phyloP scores from a whole-genome alignment of 345 rosid genomes.

The Gossypioides kirkii region DNA sequence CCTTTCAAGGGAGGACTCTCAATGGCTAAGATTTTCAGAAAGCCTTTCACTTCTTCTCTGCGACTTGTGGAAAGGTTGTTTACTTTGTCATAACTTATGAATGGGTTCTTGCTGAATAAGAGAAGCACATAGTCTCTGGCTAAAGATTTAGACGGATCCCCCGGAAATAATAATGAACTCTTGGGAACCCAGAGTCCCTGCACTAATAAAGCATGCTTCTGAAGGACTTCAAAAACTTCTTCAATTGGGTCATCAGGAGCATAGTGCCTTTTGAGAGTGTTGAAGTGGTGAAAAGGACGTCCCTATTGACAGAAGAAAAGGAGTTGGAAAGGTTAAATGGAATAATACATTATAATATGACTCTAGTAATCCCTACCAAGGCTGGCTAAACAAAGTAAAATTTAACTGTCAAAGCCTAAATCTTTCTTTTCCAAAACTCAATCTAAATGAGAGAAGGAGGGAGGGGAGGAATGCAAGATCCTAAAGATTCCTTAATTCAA shows the following conservation, averaged over 20 bases:
- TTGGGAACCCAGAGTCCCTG: constrained; percentile 88
- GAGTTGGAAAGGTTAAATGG: constrained; percentile 13
- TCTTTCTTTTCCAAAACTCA: not conserved
- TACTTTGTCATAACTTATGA: constrained; percentile 25
- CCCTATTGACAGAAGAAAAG: constrained; percentile 36
- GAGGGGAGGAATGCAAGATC: not conserved
- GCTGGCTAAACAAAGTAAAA: not conserved
- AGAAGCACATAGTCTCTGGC: constrained; percentile 17
- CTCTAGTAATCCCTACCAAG: not conserved
- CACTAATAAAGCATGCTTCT: constrained; percentile 52
- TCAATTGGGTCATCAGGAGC: constrained; percentile 48
- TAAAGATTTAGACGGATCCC: not conserved
- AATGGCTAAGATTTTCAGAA: constrained; percentile 37
- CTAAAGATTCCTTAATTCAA: not conserved
- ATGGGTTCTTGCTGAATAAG: constrained; percentile 30
- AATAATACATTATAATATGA: not conserved
- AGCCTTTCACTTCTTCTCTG: constrained; percentile 26
- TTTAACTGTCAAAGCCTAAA: not conserved
- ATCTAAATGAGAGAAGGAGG: not conserved
- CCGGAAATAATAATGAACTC: constrained; percentile 31
- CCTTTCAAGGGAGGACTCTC: constrained; percentile 45
- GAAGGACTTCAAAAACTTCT: constrained; percentile 49
- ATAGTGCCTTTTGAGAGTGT: constrained; percentile 49
- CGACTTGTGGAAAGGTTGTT: constrained; percentile 16
- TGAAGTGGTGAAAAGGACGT: constrained; percentile 49